Conservation (phyloP, 1,284 basidiomycete genomes). For the Cystobasidium slooffiae region DNA sequence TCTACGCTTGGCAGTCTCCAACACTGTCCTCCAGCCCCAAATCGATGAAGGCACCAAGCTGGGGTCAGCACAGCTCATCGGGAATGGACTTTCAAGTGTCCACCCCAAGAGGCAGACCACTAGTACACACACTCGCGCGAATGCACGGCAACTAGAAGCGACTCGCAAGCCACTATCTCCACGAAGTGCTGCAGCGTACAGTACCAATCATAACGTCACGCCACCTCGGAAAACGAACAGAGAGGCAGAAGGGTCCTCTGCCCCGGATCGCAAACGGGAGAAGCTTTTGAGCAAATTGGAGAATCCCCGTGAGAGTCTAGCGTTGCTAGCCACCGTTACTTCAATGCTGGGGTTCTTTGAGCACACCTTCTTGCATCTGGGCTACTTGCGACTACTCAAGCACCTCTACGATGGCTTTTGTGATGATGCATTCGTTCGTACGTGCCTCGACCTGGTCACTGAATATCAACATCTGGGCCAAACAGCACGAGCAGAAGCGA, state of each 20-base stretch:
- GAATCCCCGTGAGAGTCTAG: background rate
- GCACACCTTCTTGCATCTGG: slow-evolving; percentile 60
- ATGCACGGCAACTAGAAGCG: background rate
- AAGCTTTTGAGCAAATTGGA: too few relatives aligned
- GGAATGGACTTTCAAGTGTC: too few relatives aligned
- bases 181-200: background rate
- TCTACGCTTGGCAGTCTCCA: background rate
- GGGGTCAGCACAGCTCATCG: too few relatives aligned
- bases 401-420: slow-evolving; percentile 61
- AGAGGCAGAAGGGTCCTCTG: background rate
- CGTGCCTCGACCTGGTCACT: slow-evolving; percentile 72
- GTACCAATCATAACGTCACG: background rate
- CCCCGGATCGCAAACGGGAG: too few relatives aligned
- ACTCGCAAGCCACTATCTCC: slow-evolving; percentile 18
- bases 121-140: background rate
- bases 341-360: slow-evolving; percentile 71
- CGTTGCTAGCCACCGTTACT: slow-evolving; percentile 50
- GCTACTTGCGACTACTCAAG: slow-evolving; percentile 62
- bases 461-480: slow-evolving; percentile 80
- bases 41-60: background rate
- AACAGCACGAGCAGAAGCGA: slow-evolving; percentile 65
- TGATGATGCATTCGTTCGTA: slow-evolving; percentile 61
- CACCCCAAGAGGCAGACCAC: background rate
- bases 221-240: slow-evolving; percentile 3
- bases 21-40: background rate